These are phyloP conservation scores for Melaleuca quinquenervia DNA, from an alignment of 345 rosid species.

Conservation along the genomic window DNA sequence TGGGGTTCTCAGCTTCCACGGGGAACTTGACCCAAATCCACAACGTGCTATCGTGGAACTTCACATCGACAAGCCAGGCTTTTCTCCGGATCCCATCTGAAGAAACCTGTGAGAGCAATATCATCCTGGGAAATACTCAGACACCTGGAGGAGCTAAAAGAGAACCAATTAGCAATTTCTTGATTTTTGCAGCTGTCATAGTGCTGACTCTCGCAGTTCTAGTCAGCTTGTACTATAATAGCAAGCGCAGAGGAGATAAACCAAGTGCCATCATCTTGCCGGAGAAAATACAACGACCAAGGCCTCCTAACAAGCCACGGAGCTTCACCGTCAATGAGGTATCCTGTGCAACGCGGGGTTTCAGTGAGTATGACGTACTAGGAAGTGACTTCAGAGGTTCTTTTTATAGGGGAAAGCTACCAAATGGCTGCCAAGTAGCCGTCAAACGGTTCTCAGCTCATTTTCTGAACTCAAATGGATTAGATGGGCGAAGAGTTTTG, in stretches of 20 bases:
- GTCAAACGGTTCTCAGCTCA: slow-evolving; percentile 24
- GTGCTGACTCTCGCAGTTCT: slow-evolving; percentile 15
- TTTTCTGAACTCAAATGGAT: slow-evolving; percentile 22
- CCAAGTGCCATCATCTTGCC: slow-evolving; percentile 1
- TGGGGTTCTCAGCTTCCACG: slow-evolving; percentile 48
- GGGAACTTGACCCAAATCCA: slow-evolving; percentile 37
- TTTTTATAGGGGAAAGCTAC: slow-evolving; percentile 31
- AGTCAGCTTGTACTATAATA: slow-evolving; percentile 13
- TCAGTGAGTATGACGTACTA: slow-evolving; percentile 25
- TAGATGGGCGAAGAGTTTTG: slow-evolving; percentile 17
- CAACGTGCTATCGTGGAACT: slow-evolving; percentile 30
- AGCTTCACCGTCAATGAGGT: slow-evolving; percentile 23
- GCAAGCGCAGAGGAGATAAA: slow-evolving; percentile 9
- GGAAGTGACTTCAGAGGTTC: slow-evolving; percentile 28
- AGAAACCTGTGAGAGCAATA: slow-evolving; percentile 29
- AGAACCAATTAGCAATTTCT: slow-evolving; percentile 17
- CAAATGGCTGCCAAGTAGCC: slow-evolving; percentile 28
- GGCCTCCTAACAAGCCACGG: slow-evolving; percentile 40
- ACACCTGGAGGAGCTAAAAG: background rate
- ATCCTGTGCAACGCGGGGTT: slow-evolving; percentile 25
- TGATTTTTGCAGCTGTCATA: slow-evolving; percentile 24
- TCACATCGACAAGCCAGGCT: slow-evolving; percentile 35
- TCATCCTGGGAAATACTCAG: background rate
- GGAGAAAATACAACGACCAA: slow-evolving; percentile 20
- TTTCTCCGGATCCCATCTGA: slow-evolving; percentile 24